Conservation (phyloP, 2,329 filamentous ascomycete genomes). For the Paecilomyces sp. region DNA sequence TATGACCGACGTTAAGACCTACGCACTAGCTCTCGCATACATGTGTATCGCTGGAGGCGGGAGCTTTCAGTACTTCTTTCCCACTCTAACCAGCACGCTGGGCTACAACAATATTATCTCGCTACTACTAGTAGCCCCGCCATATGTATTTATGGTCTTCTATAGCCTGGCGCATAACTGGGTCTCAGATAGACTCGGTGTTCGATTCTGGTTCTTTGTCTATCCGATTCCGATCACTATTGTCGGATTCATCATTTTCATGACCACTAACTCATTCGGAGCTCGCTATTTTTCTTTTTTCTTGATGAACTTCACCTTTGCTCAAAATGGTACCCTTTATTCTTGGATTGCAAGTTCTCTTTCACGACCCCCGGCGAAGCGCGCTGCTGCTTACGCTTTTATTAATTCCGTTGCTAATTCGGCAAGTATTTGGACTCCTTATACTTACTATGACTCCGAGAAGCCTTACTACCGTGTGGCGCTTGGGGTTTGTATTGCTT, state of each 20-base stretch:
- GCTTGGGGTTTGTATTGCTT: no score
- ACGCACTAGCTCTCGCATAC: slow-evolving; percentile 35
- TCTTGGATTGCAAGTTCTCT: slow-evolving; percentile 30
- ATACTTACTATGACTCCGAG: no score
- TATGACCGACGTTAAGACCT: slow-evolving; percentile 22
- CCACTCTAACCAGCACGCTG: slow-evolving; percentile 38
- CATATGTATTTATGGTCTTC: slow-evolving; percentile 1
- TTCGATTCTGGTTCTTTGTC: slow-evolving; percentile 2
- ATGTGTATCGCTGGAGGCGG: slow-evolving; percentile 36
- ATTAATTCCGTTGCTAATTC: slow-evolving; percentile 28
- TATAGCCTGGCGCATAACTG: slow-evolving; percentile 1
- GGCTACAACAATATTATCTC: slow-evolving; percentile 40
- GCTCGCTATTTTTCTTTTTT: slow-evolving; percentile 10
- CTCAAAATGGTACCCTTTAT: slow-evolving; percentile 28
- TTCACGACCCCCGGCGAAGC: slow-evolving; percentile 31
- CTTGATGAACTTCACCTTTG: slow-evolving; percentile 7
- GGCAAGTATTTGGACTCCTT: background rate
- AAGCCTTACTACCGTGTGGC: no score
- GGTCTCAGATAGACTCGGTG: slow-evolving; percentile 3
- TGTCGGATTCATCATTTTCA: slow-evolving; percentile 9
- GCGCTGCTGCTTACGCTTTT: slow-evolving; percentile 28
- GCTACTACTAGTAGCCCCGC: slow-evolving; percentile 43
- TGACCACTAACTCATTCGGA: slow-evolving; percentile 5
- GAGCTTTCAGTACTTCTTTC: slow-evolving; percentile 37
- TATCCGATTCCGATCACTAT: slow-evolving; percentile 4